These are phyloP conservation scores for Leucosporidium creatinivorum DNA, from an alignment of 768 basidiomycete species.

Conservation along the genomic window DNA sequence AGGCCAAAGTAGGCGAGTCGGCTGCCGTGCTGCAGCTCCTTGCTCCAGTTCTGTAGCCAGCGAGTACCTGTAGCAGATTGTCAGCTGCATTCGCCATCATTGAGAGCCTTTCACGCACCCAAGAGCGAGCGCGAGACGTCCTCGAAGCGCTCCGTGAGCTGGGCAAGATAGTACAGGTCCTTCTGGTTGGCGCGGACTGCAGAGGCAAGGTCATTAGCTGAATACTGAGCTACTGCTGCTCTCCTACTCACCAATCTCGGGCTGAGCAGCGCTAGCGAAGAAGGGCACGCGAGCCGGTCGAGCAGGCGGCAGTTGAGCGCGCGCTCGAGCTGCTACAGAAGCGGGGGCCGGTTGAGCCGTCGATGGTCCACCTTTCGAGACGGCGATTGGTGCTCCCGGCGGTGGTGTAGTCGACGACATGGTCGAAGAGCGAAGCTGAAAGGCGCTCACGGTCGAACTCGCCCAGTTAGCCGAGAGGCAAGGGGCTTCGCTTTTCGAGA, in stretches of 20 bases:
- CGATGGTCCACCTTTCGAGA: neutral
- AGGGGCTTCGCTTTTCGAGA: too few species aligned
- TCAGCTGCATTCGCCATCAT: neutral
- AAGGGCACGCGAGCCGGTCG: conserved; percentile 25
- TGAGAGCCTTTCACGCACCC: conserved; percentile 14
- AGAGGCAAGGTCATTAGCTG: neutral
- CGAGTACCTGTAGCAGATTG: conserved; percentile 27
- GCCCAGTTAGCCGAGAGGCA: too few species aligned
- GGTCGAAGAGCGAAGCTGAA: too few species aligned
- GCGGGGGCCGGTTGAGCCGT: neutral
- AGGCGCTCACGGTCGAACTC: too few species aligned
- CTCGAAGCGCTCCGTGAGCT: conserved; percentile 34
- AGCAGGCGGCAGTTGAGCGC: neutral
- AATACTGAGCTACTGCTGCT: neutral
- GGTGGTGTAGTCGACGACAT: too few species aligned
- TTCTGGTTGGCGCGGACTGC: conserved; percentile 39
- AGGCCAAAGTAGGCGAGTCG: conserved; percentile 36
- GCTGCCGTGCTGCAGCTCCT: conserved; percentile 33
- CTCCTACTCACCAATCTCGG: conserved; percentile 35
- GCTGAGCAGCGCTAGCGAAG: conserved; percentile 34
- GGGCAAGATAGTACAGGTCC: conserved; percentile 37
- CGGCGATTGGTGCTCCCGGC: too few species aligned
- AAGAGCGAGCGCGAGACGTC: conserved; percentile 28
- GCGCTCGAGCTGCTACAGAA: conserved; percentile 18
- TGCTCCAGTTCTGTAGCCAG: conserved; percentile 34